Conservation (phyloP, 2,329 filamentous ascomycete genomes). For the Coniochaeta sp. region DNA sequence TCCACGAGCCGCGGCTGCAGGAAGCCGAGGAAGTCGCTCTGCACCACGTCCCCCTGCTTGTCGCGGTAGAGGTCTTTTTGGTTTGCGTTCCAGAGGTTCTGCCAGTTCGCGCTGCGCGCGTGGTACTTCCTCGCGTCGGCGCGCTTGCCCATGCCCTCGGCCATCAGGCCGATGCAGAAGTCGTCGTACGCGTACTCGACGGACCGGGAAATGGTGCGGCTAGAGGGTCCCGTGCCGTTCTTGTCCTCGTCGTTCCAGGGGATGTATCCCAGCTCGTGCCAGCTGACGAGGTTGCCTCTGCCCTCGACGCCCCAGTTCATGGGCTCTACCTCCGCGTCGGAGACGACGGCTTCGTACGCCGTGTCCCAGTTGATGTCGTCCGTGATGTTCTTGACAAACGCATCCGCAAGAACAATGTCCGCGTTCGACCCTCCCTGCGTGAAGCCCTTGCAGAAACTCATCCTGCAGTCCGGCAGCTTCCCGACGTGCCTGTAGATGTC, state of each 20-base stretch:
- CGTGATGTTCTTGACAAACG: slow-evolving; percentile 63
- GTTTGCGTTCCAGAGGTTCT: slow-evolving; percentile 52
- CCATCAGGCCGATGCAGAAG: slow-evolving; percentile 61
- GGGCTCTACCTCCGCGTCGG: slow-evolving; percentile 67
- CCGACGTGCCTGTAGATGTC: slow-evolving; percentile 65
- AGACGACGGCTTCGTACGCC: slow-evolving; percentile 65
- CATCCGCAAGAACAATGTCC: slow-evolving; percentile 63
- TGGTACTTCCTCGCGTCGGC: slow-evolving; percentile 55
- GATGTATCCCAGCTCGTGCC: slow-evolving; percentile 67
- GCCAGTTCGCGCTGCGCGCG: slow-evolving; percentile 59
- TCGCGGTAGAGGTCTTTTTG: slow-evolving; percentile 36
- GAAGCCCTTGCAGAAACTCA: slow-evolving; percentile 69
- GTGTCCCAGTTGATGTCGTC: slow-evolving; percentile 60
- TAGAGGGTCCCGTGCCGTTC: slow-evolving; percentile 56
- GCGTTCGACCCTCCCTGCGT: slow-evolving; percentile 74
- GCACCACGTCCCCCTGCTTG: slow-evolving; percentile 30
- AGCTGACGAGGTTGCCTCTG: slow-evolving; percentile 63
- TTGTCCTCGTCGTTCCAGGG: slow-evolving; percentile 62
- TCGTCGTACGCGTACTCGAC: slow-evolving; percentile 79
- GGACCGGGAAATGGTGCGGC: slow-evolving; percentile 64
- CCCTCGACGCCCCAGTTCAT: slow-evolving; percentile 63
- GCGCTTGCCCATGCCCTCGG: slow-evolving; percentile 44
- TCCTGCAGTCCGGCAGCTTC: slow-evolving; percentile 69
- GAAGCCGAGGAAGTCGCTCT: slow-evolving; percentile 59
- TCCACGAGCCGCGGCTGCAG: slow-evolving; percentile 64